phyloP scores from a whole-genome alignment of 208 protist genomes.

The Leishmania mexicana region DNA sequence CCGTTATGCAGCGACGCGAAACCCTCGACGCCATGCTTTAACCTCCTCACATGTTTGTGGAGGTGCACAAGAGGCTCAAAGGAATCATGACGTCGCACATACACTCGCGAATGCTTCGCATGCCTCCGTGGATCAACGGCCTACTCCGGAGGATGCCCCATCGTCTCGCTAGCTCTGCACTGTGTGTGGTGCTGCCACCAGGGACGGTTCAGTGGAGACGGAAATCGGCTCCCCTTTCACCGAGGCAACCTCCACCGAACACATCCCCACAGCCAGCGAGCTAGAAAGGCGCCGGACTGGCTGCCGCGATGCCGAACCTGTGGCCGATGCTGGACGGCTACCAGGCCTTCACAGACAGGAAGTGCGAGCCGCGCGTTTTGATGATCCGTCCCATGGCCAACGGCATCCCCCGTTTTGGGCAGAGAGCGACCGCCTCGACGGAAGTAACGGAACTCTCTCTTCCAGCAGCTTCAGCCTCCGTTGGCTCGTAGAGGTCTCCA shows the following conservation, averaged over 20 bases:
- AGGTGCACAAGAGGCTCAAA: constrained; percentile 14
- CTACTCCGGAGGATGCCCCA: constrained; percentile 17
- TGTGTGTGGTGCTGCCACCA: constrained; percentile 36
- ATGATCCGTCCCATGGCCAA: no score
- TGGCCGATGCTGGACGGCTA: not conserved
- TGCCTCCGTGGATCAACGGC: constrained; percentile 28
- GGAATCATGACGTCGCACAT: not conserved
- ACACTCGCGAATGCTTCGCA: constrained; percentile 7
- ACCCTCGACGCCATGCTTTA: not conserved
- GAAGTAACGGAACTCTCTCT: no score
- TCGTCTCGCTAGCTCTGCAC: not conserved
- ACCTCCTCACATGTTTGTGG: constrained; percentile 14
- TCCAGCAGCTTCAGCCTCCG: not conserved
- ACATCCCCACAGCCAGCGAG: not conserved
- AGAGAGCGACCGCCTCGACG: no score
- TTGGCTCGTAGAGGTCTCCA: not conserved
- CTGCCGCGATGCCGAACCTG: constrained; percentile 4
- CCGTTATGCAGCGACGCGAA: not conserved
- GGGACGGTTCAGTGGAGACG: constrained; percentile 6
- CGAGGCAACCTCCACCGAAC: constrained; percentile 25
- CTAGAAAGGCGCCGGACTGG: not conserved
- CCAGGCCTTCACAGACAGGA: no score
- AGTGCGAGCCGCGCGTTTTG: no score
- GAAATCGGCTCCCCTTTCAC: constrained; percentile 19
- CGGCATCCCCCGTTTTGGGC: no score